Conservation (phyloP, 257 asterid genomes). For the Verbascum thapsus region DNA sequence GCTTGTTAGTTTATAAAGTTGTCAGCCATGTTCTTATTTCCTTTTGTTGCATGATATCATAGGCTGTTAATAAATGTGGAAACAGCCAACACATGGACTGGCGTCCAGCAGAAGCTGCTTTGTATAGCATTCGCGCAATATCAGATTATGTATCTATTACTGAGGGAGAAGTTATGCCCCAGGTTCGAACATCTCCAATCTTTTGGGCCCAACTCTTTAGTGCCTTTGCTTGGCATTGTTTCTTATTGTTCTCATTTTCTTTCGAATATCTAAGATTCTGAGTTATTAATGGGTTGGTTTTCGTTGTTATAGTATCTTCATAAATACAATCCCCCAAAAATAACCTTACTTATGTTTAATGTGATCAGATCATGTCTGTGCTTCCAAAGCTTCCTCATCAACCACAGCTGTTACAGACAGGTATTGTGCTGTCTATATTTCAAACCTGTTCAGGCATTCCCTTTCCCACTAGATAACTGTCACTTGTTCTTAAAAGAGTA, state of each 20-base stretch:
- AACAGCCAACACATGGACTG: conserved; percentile 63
- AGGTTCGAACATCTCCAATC: conserved; percentile 53
- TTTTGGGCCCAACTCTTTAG: conserved; percentile 17
- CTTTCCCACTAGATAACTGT: conserved; percentile 15
- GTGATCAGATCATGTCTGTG: conserved; percentile 77
- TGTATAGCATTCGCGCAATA: conserved; percentile 89
- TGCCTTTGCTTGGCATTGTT: conserved; percentile 26
- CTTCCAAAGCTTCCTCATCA: conserved; percentile 92
- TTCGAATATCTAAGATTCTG: conserved; percentile 1
- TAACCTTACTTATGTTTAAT: conserved; percentile 22
- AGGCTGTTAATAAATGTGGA: conserved; percentile 66
- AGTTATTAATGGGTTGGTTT: conserved; percentile 20
- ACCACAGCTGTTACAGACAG: conserved; percentile 94
- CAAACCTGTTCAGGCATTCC: conserved; percentile 12
- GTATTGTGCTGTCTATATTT: conserved; percentile 43
- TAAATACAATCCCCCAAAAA: conserved; percentile 12
- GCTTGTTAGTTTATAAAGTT: conserved; percentile 26
- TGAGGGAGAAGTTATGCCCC: conserved; percentile 93
- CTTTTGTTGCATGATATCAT: conserved; percentile 27
- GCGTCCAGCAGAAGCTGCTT: conserved; percentile 97
- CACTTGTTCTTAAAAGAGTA: conserved; percentile 16
- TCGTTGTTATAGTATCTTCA: conserved; percentile 7
- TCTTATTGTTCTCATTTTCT: conserved; percentile 14
- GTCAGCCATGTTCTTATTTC: conserved; percentile 23
- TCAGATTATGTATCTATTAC: conserved; percentile 75